Evolutionary conservation across 2,329 filamentous ascomycete species (phyloP).

Genomic region (Penicillium sp.): DNA sequence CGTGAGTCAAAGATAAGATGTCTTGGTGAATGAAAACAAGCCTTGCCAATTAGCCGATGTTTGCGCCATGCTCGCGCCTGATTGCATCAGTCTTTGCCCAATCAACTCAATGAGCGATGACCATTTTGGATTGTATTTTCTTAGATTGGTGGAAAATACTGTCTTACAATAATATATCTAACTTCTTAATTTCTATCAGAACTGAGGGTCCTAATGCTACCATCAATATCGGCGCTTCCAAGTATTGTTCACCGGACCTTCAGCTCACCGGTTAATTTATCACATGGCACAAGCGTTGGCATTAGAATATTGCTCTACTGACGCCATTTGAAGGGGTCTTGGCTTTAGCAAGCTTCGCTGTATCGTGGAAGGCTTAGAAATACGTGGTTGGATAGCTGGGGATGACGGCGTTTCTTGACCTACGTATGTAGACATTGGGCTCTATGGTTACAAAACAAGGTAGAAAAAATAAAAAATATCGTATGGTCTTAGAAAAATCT

Average conservation of each 20-base stretch:
- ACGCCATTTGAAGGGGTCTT: not conserved
- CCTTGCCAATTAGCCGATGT: not conserved
- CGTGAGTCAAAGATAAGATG: not conserved
- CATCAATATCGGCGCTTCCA: not conserved
- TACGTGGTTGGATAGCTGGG: not conserved
- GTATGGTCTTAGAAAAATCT: not conserved
- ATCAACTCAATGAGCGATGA: not conserved
- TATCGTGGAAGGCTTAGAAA: not conserved
- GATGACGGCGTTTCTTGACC: not conserved
- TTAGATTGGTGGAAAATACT: not conserved
- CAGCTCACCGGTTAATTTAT: not conserved
- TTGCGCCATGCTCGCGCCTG: not conserved
- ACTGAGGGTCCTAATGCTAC: not conserved
- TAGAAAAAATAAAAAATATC: not conserved
- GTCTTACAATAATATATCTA: not conserved
- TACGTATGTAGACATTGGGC: too few species aligned
- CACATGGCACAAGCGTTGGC: not conserved
- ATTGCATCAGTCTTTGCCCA: not conserved
- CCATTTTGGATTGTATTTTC: not conserved
- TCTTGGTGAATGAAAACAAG: not conserved
- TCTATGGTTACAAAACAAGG: not conserved
- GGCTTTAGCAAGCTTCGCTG: not conserved
- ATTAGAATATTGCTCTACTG: not conserved
- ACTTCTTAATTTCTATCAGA: not conserved
- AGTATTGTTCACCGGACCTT: not conserved